Evolutionary conservation across 805 yeast species (phyloP).

Genomic region (Yarrowia deformans): DNA sequence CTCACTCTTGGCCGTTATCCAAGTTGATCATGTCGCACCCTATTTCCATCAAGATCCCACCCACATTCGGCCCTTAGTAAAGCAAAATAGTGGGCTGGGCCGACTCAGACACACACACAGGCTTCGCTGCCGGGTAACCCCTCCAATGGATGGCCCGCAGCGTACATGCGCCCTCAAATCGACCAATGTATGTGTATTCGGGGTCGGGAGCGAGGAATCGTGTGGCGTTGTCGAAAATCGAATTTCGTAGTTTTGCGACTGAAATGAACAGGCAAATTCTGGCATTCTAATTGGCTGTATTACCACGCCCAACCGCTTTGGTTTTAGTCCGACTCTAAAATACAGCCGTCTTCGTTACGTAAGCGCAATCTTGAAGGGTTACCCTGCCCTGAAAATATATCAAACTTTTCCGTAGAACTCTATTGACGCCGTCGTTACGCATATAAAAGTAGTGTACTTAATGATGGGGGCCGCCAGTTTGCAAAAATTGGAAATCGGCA

Average conservation of each 20-base stretch:
- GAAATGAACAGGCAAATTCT: neutral
- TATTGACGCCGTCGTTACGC: constrained; percentile 31
- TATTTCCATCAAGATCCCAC: neutral
- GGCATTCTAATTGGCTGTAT: neutral
- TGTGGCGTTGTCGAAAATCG: constrained; percentile 4
- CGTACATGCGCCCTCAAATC: constrained; percentile 5
- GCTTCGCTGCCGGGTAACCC: constrained; percentile 19
- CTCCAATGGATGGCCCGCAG: constrained; percentile 16
- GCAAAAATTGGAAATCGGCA: constrained; percentile 32
- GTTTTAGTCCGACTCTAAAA: constrained; percentile 7
- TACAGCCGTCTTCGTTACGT: constrained; percentile 6
- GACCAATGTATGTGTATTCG: constrained; percentile 20
- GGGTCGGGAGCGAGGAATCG: neutral
- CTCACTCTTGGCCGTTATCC: neutral
- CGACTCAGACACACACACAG: neutral
- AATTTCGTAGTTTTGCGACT: neutral
- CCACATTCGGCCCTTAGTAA: neutral
- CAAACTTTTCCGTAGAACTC: constrained; percentile 28
- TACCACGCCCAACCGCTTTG: neutral
- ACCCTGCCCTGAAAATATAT: constrained; percentile 28
- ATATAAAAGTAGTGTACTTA: constrained; percentile 39
- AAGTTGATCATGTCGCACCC: neutral
- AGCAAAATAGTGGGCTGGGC: constrained; percentile 27
- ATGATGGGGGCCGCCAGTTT: constrained; percentile 39
- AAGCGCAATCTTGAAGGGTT: constrained; percentile 34